Conservation (phyloP, 2,329 filamentous ascomycete genomes). For the Trichoderma aggressivum region DNA sequence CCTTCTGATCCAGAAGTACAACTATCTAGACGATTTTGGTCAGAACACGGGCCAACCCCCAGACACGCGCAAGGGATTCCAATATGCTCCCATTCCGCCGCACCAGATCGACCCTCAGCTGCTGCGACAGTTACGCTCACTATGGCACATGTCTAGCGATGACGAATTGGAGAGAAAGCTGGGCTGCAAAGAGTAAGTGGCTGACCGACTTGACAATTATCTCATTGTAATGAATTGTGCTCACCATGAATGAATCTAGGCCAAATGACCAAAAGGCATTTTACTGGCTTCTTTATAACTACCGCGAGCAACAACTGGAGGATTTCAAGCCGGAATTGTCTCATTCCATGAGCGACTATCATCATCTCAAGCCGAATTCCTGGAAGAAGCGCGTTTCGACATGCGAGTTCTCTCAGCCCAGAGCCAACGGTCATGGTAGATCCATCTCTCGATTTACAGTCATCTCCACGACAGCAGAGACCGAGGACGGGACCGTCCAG, state of each 20-base stretch:
- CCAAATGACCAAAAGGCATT: conserved; percentile 91
- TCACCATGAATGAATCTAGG: conserved; percentile 41
- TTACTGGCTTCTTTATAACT: conserved; percentile 79
- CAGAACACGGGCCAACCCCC: conserved; percentile 51
- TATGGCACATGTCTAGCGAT: conserved; percentile 85
- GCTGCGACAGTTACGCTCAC: conserved; percentile 77
- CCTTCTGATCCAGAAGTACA: conserved; percentile 80
- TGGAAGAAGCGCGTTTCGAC: conserved; percentile 62
- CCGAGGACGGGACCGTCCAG: conserved; percentile 47
- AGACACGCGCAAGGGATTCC: conserved; percentile 58
- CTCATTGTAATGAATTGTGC: not conserved
- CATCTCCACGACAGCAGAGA: conserved; percentile 58
- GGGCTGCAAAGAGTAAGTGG: conserved; percentile 58
- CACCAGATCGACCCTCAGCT: conserved; percentile 77
- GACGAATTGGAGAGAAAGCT: conserved; percentile 68
- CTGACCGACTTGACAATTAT: not conserved
- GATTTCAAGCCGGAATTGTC: conserved; percentile 77
- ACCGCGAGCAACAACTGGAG: conserved; percentile 79
- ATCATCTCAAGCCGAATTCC: conserved; percentile 63
- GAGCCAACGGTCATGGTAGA: conserved; percentile 46
- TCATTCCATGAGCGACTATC: conserved; percentile 89
- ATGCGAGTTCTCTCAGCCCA: conserved; percentile 53
- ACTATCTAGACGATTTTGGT: conserved; percentile 67
- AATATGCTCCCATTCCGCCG: conserved; percentile 54
- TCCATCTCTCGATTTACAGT: conserved; percentile 62